Conservation (phyloP, 257 asterid species). For the Hygrophila difformis region DNA sequence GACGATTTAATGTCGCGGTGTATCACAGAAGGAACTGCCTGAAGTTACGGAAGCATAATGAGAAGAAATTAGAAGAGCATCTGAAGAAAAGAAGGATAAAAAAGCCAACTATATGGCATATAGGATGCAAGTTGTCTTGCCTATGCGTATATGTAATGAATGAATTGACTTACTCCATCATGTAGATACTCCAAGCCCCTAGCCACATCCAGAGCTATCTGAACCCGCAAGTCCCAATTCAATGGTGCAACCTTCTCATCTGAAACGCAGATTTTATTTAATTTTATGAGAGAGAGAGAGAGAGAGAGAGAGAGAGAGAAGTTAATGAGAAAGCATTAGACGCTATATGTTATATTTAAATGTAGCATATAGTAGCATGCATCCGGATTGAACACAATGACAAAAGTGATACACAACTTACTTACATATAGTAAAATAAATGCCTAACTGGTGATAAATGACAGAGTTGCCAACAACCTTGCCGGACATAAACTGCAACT, state of each 20-base stretch:
- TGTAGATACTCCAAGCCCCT: constrained; percentile 98
- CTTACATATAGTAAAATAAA: too few relatives aligned
- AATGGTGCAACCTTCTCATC: constrained; percentile 57
- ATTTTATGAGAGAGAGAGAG: too few relatives aligned
- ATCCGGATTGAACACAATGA: too few relatives aligned
- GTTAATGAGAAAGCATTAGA: too few relatives aligned
- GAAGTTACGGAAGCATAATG: constrained; percentile 20
- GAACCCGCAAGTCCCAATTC: constrained; percentile 70
- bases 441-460: too few relatives aligned
- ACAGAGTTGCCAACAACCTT: too few relatives aligned
- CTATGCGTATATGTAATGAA: constrained; percentile 3
- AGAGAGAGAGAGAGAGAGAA: too few relatives aligned
- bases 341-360: too few relatives aligned
- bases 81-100: background rate
- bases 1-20: constrained; percentile 92
- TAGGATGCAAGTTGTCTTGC: background rate
- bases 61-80: constrained; percentile 10
- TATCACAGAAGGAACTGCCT: constrained; percentile 96
- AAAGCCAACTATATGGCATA: background rate
- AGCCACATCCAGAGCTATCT: constrained; percentile 92
- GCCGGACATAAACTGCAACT: too few relatives aligned
- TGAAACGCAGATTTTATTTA: constrained; percentile 10
- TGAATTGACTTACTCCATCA: constrained; percentile 65
- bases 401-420: too few relatives aligned
- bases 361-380: too few relatives aligned